Percentiles rank a stretch among this genome's conserved stretches.
Conservation (phyloP, 371 early-diverging fungal genomes). For the Thermomucor indicae-seudaticae region DNA sequence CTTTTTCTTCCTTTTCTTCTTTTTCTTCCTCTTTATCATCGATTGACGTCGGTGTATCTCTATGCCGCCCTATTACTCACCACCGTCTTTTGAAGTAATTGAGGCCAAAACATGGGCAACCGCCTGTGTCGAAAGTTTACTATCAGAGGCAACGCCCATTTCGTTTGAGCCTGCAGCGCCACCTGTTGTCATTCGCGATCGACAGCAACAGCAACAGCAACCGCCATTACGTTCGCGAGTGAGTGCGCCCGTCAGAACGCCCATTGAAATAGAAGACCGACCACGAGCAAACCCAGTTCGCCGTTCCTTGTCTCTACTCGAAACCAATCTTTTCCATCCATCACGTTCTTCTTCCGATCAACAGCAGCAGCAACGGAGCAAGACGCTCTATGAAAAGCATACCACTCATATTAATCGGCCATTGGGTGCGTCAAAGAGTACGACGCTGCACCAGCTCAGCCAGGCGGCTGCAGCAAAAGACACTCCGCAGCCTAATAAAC, state of each 20-base stretch:
- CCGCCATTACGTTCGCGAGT: neutral
- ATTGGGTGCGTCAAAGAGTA: neutral
- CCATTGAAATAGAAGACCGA: neutral
- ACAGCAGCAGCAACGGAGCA: constrained; percentile 2
- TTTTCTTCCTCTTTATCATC: constrained; percentile 10
- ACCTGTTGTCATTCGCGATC: neutral
- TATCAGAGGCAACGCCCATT: constrained; percentile 24
- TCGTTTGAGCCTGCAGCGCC: constrained; percentile 16
- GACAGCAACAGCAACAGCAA: constrained; percentile 1
- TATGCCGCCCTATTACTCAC: constrained; percentile 12
- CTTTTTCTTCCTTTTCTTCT: constrained; percentile 10
- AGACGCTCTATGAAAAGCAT: too few relatives aligned
- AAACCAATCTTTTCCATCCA: constrained; percentile 16
- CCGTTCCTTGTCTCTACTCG: constrained; percentile 32
- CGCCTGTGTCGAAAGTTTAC: constrained; percentile 20
- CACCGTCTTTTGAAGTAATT: constrained; percentile 28
- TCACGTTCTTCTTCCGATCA: neutral
- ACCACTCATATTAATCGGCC: too few relatives aligned
- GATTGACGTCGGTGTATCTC: too few relatives aligned
- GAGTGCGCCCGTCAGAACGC: neutral
- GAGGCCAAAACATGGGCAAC: constrained; percentile 37
- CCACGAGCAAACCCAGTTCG: constrained; percentile 11
- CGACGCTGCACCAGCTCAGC: neutral
- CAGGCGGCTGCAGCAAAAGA: neutral
- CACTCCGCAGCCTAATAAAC: neutral